phyloP scores from a whole-genome alignment of 345 rosid genomes.

The Atalantia buxifolia region DNA sequence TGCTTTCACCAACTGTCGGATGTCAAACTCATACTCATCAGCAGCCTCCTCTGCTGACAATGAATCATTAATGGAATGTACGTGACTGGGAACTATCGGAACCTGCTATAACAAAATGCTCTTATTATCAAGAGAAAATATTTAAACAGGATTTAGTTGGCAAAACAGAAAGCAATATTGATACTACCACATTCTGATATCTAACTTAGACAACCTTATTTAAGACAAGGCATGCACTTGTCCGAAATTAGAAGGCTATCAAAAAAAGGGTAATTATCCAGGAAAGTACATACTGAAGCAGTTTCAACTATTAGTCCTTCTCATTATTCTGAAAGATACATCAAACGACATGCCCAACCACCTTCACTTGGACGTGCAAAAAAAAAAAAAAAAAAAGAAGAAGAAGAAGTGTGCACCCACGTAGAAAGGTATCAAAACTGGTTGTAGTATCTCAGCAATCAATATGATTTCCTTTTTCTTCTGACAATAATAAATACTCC shows the following conservation, averaged over 20 bases:
- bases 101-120: constrained; percentile 42
- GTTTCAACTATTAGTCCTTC: neutral
- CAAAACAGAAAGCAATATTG: neutral
- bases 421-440: neutral
- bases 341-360: neutral
- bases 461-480: neutral
- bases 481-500: neutral
- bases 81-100: constrained; percentile 67
- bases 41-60: constrained; percentile 86
- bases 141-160: neutral
- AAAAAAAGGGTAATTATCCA: neutral
- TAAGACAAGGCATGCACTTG: neutral
- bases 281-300: neutral
- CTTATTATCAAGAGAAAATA: neutral
- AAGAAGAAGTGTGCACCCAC: neutral
- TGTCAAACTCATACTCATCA: constrained; percentile 59
- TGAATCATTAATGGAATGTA: constrained; percentile 76
- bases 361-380: neutral
- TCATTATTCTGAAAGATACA: neutral
- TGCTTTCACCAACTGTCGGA: constrained; percentile 69
- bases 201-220: neutral
- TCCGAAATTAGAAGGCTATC: neutral
- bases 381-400: neutral
- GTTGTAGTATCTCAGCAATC: neutral
- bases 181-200: neutral